A percentile compares a stretch with the other conserved stretches of the same genome.
phyloP scores from a whole-genome alignment of 1,284 basidiomycete species.

The Paramarasmius palmivorus region DNA sequence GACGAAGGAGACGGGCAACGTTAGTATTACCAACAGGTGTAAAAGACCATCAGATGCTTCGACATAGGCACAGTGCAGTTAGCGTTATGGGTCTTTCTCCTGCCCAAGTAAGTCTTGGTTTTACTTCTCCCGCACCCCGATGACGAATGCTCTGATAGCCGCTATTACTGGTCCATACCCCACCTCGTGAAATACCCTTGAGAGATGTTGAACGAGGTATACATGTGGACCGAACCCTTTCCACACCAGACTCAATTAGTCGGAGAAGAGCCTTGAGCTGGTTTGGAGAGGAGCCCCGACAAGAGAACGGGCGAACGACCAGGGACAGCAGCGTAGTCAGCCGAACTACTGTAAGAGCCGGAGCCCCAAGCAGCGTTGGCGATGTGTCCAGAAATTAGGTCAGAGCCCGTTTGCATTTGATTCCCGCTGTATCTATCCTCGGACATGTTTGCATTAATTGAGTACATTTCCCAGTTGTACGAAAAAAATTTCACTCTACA shows the following conservation, averaged over 20 bases:
- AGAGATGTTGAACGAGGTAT: conserved; percentile 31
- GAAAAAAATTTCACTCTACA: conserved; percentile 21
- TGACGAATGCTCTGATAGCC: conserved; percentile 36
- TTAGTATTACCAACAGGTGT: conserved; percentile 46
- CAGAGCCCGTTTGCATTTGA: too few relatives aligned
- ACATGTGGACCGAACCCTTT: conserved; percentile 13
- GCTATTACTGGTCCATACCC: conserved; percentile 62
- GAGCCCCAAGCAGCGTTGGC: background rate
- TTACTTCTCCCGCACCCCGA: background rate
- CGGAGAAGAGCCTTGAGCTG: conserved; percentile 47
- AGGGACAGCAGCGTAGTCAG: conserved; percentile 18
- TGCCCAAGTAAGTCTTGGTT: conserved; percentile 52
- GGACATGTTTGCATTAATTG: background rate
- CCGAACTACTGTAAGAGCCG: background rate
- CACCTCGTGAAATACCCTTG: conserved; percentile 50
- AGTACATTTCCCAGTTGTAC: background rate
- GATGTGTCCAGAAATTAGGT: too few relatives aligned
- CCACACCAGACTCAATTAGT: conserved; percentile 31
- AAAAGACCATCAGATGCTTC: conserved; percentile 43
- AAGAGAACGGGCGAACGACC: conserved; percentile 13
- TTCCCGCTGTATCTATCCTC: too few relatives aligned
- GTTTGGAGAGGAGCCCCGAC: conserved; percentile 35
- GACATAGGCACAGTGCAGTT: conserved; percentile 54
- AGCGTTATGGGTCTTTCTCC: conserved; percentile 71
- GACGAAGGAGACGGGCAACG: conserved; percentile 40